Conservation (phyloP, 106 monocot species). For the Dactylorhiza incarnata region DNA sequence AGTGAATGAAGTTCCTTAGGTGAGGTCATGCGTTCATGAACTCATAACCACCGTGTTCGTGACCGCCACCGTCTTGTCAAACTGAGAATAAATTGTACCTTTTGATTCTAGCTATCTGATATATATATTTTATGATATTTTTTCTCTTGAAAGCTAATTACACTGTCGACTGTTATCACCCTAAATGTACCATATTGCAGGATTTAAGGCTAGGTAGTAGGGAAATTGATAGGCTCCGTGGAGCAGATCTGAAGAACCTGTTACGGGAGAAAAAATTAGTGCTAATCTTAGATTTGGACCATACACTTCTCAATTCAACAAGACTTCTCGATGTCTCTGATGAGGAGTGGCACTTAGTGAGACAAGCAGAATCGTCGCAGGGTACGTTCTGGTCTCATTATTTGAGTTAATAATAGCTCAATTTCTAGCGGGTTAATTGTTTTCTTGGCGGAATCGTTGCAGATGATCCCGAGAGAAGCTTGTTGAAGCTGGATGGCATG, state of each 20-base stretch:
- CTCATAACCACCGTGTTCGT: too few relatives aligned
- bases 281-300: conserved; percentile 84
- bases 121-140: too few relatives aligned
- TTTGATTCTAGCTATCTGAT: too few relatives aligned
- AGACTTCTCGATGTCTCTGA: conserved; percentile 35
- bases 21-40: too few relatives aligned
- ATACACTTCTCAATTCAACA: conserved; percentile 84
- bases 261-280: conserved; percentile 56
- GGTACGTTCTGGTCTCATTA: conserved; percentile 14
- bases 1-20: too few relatives aligned
- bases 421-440: neutral
- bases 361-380: conserved; percentile 22
- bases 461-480: conserved; percentile 49
- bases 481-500: conserved; percentile 54
- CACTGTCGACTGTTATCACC: too few relatives aligned
- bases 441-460: neutral
- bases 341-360: conserved; percentile 49
- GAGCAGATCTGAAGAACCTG: conserved; percentile 44
- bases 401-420: neutral
- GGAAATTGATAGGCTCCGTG: conserved; percentile 68
- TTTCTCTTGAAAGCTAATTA: too few relatives aligned
- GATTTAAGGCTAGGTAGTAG: conserved; percentile 45
- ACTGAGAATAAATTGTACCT: too few relatives aligned
- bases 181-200: conserved; percentile 19
- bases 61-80: too few relatives aligned